Evolutionary conservation across 1,284 basidiomycete genomes (phyloP), one percentile per base, ranked within the genome.

Genomic region (Leucoagaricus sp.): DNA sequence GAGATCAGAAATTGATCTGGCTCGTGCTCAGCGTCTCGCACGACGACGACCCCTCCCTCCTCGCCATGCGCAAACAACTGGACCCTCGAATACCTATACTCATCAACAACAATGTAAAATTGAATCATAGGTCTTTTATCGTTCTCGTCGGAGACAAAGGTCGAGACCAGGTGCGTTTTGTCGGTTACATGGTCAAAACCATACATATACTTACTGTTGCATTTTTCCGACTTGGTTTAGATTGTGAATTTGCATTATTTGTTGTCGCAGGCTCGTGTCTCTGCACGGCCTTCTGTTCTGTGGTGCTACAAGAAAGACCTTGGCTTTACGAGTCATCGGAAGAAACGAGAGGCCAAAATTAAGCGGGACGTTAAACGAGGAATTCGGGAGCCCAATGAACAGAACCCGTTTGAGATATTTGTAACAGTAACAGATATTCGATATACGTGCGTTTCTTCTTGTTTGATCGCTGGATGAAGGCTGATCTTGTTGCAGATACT

Each of bases 281-380:
- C 92, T 28, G 91, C 93, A 2, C 80, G 95, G 19, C 95, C 95
- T 1, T 94, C 89, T 15, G 95, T 98, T 0, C 74, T 97, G 60
- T 98, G 95, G 95, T 96, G 94, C 67, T 98, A 98, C 79, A 97
- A 96, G 77, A 97, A 97, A 72, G 95, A 97, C 38, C 80, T 98
- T 0, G 94, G 94, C 0, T 98, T 98, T 67, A 95, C 93, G 2
- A 94, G 85, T 62, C 96, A 99, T 75, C 89, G 96, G 47, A 98
- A 98, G 79, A 98, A 98, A 75, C 83, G 94, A 46, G 95, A 97
- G 72, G 90, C 89, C 36, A 97, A 95, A 75, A 94, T 97, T 66
- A 98, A 96, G 73, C 80, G 93, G 58, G 94, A 98, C 69, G 87
- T 96, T 38, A 97, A 98, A 74, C 85, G 94, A 26, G 96, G 96